phyloP scores from a whole-genome alignment of 1,284 basidiomycete species.

The Heliocybe sulcata region DNA sequence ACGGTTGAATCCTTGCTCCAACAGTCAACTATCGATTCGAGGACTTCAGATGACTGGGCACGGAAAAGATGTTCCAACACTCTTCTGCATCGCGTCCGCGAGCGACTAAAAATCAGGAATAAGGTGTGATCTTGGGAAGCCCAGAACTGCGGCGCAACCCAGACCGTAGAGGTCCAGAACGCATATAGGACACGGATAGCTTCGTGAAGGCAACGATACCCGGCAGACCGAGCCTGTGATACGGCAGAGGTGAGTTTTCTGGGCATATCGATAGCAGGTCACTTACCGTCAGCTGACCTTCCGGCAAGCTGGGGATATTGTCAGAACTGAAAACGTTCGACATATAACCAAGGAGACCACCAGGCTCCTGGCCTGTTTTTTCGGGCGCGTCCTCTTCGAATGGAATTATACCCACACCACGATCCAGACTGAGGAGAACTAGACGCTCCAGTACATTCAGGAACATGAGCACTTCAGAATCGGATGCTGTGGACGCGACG shows the following conservation, averaged over 20 bases:
- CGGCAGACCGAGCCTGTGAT: slow-evolving; percentile 55
- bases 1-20: slow-evolving; percentile 61
- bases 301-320: slow-evolving; percentile 27
- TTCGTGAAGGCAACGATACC: slow-evolving; percentile 66
- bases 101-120: slow-evolving; percentile 55
- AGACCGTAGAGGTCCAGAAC: slow-evolving; percentile 58
- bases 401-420: slow-evolving; percentile 39
- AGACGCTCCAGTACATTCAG: slow-evolving; percentile 81
- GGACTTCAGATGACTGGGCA: slow-evolving; percentile 69
- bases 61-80: slow-evolving; percentile 87
- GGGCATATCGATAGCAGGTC: background rate
- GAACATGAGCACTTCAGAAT: slow-evolving; percentile 80
- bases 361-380: slow-evolving; percentile 42
- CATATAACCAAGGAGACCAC: slow-evolving; percentile 74
- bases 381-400: slow-evolving; percentile 56
- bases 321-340: slow-evolving; percentile 76
- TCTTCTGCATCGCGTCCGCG: slow-evolving; percentile 62
- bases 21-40: slow-evolving; percentile 76
- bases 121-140: slow-evolving; percentile 60
- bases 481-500: slow-evolving; percentile 48
- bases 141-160: slow-evolving; percentile 36
- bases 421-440: slow-evolving; percentile 56
- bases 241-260: background rate
- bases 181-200: slow-evolving; percentile 63
- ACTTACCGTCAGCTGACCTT: slow-evolving; percentile 46